Evolutionary conservation across 2,329 filamentous ascomycete species (phyloP).

Genomic region (Pseudofabraea citricarpa): DNA sequence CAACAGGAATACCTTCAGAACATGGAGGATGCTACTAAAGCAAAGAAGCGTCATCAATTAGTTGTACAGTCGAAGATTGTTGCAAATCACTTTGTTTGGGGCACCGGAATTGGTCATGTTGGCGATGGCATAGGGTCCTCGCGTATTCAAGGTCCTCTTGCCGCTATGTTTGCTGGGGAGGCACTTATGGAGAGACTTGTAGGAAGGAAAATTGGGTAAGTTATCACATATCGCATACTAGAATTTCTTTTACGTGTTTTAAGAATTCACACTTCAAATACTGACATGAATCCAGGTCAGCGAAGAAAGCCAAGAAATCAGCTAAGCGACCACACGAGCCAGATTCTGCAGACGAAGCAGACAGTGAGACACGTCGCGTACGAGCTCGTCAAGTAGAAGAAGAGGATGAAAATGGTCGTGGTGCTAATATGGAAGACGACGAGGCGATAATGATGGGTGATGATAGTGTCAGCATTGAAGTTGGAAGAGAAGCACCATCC

Average conservation of each 20-base stretch:
- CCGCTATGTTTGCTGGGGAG: constrained; percentile 49
- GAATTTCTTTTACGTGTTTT: too few species aligned
- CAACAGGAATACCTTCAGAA: constrained; percentile 53
- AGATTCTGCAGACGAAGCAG: constrained; percentile 17
- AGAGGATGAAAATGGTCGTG: constrained; percentile 33
- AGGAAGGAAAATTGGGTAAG: constrained; percentile 7
- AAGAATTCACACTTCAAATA: too few species aligned
- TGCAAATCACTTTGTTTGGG: constrained; percentile 56
- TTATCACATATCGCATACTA: too few species aligned
- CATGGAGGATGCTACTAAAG: constrained; percentile 45
- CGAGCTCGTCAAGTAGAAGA: constrained; percentile 30
- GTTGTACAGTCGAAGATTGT: constrained; percentile 53
- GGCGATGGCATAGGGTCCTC: constrained; percentile 39
- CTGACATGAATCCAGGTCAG: too few species aligned
- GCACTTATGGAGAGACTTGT: constrained; percentile 38
- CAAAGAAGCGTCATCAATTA: constrained; percentile 38
- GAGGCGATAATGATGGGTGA: constrained; percentile 34
- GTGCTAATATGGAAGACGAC: constrained; percentile 21
- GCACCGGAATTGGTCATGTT: constrained; percentile 49
- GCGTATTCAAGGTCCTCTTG: constrained; percentile 42
- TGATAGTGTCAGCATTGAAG: constrained; percentile 55
- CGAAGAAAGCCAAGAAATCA: constrained; percentile 6
- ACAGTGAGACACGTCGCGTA: constrained; percentile 26
- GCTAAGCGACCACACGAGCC: constrained; percentile 11
- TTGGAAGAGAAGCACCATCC: constrained; percentile 63